These are phyloP conservation scores for Hypholoma fasciculare DNA, from an alignment of 768 basidiomycete genomes.

Conservation along the genomic window DNA sequence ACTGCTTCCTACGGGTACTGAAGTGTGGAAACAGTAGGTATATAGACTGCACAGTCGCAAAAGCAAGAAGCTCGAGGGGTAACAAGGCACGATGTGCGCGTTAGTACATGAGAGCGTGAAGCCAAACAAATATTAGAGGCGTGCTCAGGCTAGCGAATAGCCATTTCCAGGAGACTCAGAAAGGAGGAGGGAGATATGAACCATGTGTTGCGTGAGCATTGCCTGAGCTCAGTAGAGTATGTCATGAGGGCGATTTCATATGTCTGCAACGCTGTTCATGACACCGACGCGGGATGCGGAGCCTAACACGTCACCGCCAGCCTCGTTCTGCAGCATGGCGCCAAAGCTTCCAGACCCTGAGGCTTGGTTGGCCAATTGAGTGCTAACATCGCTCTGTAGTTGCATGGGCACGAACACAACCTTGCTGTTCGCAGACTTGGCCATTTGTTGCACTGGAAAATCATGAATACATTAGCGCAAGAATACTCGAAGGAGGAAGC, in stretches of 20 bases:
- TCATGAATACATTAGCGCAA: not conserved
- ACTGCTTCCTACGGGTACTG: no score
- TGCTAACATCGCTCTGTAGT: slow-evolving; percentile 70
- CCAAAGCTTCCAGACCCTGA: slow-evolving; percentile 23
- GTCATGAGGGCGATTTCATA: slow-evolving; percentile 24
- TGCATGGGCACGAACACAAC: slow-evolving; percentile 96
- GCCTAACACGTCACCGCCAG: slow-evolving; percentile 33
- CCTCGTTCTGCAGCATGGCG: slow-evolving; percentile 35
- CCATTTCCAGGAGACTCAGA: no score
- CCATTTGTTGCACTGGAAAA: slow-evolving; percentile 83
- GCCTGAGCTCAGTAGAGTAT: not conserved
- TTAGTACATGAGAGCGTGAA: no score
- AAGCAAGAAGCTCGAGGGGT: no score
- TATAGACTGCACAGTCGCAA: no score
- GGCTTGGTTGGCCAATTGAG: slow-evolving; percentile 39
- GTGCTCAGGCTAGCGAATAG: no score
- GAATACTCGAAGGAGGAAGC: not conserved
- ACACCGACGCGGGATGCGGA: slow-evolving; percentile 50
- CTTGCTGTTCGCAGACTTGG: slow-evolving; percentile 84
- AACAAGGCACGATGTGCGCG: no score
- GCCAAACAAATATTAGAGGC: no score
- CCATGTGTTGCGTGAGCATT: not conserved
- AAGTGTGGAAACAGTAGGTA: no score
- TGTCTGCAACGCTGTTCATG: slow-evolving; percentile 48
- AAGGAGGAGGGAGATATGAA: no score